These are phyloP conservation scores for Puccinia coronata DNA, from an alignment of 1,284 basidiomycete genomes.

Conservation along the genomic window DNA sequence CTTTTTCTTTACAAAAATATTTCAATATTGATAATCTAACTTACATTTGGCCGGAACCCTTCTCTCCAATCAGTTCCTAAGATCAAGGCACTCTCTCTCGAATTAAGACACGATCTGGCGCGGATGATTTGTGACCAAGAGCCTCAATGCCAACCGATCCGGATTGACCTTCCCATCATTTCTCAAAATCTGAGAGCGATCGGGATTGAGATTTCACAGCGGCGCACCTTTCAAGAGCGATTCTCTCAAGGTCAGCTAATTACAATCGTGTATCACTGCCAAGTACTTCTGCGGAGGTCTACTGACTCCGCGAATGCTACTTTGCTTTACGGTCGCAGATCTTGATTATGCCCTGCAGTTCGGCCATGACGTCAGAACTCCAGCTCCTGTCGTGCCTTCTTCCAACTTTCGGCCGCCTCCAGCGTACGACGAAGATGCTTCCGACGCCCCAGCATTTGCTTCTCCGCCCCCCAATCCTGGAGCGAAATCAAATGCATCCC, in stretches of 20 bases:
- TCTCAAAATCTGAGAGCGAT: slow-evolving; percentile 41
- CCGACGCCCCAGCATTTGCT: neutral
- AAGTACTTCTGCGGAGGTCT: neutral
- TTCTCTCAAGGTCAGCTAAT: slow-evolving; percentile 27
- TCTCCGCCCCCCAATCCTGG: neutral
- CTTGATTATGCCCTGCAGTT: slow-evolving; percentile 42
- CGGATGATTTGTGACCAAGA: slow-evolving; percentile 47
- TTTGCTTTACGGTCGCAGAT: neutral
- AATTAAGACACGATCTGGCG: slow-evolving; percentile 36
- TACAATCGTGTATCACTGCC: neutral
- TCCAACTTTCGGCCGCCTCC: slow-evolving; percentile 32
- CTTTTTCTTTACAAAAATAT: neutral
- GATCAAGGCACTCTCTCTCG: slow-evolving; percentile 28
- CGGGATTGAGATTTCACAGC: slow-evolving; percentile 45
- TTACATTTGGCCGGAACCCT: neutral
- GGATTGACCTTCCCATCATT: slow-evolving; percentile 33
- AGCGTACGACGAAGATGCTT: slow-evolving; percentile 21
- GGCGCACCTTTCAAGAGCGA: slow-evolving; percentile 47
- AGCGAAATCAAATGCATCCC: neutral
- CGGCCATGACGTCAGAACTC: slow-evolving; percentile 9
- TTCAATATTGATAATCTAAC: neutral
- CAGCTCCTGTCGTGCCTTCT: slow-evolving; percentile 8
- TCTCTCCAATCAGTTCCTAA: neutral
- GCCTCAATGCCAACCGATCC: slow-evolving; percentile 36
- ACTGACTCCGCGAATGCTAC: neutral